Percentiles rank a stretch among this genome's conserved stretches.
These are phyloP conservation scores for Daldinia vernicosa DNA, from an alignment of 495 filamentous ascomycete species.

Conservation along the genomic window DNA sequence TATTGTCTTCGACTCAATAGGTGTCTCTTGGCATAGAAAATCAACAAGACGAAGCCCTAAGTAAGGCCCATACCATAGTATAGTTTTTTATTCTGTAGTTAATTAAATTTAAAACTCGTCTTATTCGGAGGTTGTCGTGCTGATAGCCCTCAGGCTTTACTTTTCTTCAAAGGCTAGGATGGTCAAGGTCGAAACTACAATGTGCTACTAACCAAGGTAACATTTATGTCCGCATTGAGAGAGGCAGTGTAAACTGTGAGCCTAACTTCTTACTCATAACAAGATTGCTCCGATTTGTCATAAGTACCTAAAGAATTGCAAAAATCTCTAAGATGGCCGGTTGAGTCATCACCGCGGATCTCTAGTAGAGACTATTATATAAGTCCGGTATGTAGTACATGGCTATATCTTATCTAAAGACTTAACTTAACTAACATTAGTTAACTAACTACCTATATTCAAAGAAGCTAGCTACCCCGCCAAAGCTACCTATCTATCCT, in stretches of 20 bases:
- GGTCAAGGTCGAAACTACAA: neutral
- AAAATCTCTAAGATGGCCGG: conserved; percentile 6
- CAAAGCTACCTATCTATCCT: conserved; percentile 13
- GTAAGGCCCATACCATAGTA: neutral
- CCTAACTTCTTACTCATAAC: neutral
- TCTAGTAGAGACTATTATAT: neutral
- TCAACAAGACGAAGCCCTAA: neutral
- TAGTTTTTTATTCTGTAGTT: neutral
- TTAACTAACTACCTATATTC: neutral
- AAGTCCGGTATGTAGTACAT: neutral
- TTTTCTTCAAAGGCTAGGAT: neutral
- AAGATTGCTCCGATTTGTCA: neutral
- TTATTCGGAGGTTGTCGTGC: neutral
- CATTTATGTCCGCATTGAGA: neutral
- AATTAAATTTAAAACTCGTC: neutral
- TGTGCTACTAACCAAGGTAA: neutral
- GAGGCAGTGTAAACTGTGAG: neutral
- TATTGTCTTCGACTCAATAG: neutral
- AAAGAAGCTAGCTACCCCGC: conserved; percentile 33
- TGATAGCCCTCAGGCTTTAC: neutral
- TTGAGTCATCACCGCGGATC: conserved; percentile 26
- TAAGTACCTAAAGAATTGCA: neutral
- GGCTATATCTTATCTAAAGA: neutral
- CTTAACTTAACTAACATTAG: too few species aligned
- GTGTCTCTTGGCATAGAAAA: neutral